phyloP scores from a whole-genome alignment of 345 rosid species.

The Microcos paniculata region DNA sequence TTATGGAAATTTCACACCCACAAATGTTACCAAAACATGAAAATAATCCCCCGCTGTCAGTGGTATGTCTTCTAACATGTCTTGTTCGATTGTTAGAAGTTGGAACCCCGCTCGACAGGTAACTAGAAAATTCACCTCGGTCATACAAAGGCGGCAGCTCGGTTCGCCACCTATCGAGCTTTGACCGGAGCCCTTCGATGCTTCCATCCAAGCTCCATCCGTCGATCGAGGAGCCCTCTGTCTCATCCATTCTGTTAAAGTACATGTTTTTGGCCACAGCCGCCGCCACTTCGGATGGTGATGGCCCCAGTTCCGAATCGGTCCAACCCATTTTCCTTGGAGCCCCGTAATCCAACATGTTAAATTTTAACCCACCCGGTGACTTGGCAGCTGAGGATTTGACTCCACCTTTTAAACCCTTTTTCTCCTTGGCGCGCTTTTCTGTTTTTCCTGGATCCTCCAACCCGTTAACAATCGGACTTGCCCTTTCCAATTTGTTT shows the following conservation, averaged over 20 bases:
- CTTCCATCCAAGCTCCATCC: constrained; percentile 65
- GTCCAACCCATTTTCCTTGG: constrained; percentile 31
- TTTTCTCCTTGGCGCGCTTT: neutral
- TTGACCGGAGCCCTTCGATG: constrained; percentile 76
- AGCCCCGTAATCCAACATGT: constrained; percentile 26
- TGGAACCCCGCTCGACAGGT: constrained; percentile 19
- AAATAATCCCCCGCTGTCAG: constrained; percentile 44
- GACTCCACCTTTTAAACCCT: neutral
- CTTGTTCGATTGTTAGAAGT: constrained; percentile 15
- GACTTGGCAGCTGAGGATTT: neutral
- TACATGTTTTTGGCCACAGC: constrained; percentile 43
- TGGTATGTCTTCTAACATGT: constrained; percentile 38
- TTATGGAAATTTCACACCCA: constrained; percentile 69
- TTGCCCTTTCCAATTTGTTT: neutral
- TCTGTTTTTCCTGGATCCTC: neutral
- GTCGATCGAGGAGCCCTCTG: constrained; percentile 49
- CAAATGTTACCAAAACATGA: constrained; percentile 72
- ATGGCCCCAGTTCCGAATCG: constrained; percentile 79
- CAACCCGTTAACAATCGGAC: constrained; percentile 5
- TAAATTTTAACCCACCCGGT: neutral
- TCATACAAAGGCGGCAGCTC: constrained; percentile 76
- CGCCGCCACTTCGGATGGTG: constrained; percentile 84
- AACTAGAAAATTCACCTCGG: constrained; percentile 37
- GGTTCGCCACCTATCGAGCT: constrained; percentile 76
- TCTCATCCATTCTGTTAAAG: constrained; percentile 26